Conservation (phyloP, 1,284 basidiomycete species). For the Rhodotorula sp. region DNA sequence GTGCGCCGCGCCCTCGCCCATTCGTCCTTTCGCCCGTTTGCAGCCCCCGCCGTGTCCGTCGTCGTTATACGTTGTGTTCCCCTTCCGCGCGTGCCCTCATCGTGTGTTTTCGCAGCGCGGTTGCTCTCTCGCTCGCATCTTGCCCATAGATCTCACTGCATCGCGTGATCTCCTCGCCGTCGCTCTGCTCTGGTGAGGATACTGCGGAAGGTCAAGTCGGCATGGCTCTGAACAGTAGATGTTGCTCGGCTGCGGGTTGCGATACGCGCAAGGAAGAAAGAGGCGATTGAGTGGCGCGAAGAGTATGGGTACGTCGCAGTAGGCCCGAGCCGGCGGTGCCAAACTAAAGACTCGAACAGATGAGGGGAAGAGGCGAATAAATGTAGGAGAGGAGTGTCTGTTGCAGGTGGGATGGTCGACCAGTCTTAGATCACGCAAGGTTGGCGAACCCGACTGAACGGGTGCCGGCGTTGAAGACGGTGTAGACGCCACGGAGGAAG, state of each 20-base stretch:
- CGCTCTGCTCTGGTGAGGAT: no score
- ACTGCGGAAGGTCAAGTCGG: no score
- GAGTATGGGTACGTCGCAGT: not conserved
- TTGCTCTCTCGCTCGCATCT: not conserved
- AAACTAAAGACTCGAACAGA: no score
- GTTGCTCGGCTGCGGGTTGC: no score
- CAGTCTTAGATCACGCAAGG: slow-evolving; percentile 1
- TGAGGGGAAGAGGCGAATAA: not conserved
- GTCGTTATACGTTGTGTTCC: no score
- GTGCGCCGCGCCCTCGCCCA: no score
- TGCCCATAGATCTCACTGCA: not conserved
- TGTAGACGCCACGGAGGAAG: slow-evolving; percentile 47
- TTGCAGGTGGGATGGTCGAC: not conserved
- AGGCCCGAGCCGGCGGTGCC: not conserved
- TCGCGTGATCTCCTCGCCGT: not conserved
- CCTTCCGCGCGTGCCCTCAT: no score
- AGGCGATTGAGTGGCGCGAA: not conserved
- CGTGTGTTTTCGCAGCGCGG: no score
- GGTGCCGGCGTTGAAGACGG: slow-evolving; percentile 52
- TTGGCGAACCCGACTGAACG: slow-evolving; percentile 52
- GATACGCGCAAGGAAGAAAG: no score
- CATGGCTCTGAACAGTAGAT: no score
- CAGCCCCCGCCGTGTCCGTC: no score
- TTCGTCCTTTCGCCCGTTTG: not conserved
- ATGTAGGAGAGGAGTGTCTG: not conserved